These are phyloP conservation scores for Ceratobasidium sp. DNA, from an alignment of 1,284 basidiomycete species.

Conservation along the genomic window DNA sequence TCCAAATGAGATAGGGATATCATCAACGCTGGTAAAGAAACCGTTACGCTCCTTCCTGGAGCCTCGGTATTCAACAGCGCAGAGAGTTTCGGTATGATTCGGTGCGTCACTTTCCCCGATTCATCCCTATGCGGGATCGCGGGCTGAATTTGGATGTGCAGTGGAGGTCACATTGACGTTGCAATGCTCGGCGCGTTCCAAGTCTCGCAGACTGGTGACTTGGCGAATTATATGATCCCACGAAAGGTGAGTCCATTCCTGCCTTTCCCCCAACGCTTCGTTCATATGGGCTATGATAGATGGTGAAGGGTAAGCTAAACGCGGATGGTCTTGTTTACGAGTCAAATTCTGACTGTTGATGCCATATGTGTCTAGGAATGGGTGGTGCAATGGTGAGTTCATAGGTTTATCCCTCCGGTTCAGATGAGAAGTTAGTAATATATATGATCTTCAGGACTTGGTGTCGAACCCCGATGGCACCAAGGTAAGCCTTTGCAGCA, in stretches of 20 bases:
- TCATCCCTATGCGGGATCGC: constrained; percentile 17
- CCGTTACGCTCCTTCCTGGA: constrained; percentile 89
- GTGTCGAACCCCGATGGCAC: constrained; percentile 92
- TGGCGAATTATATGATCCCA: constrained; percentile 98
- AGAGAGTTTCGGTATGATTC: constrained; percentile 46
- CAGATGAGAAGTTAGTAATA: neutral
- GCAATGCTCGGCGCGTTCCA: constrained; percentile 92
- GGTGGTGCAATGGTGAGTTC: constrained; percentile 80
- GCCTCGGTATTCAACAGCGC: constrained; percentile 73
- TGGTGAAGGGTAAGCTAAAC: constrained; percentile 70
- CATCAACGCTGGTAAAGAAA: constrained; percentile 97
- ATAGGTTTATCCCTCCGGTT: neutral
- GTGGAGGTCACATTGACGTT: constrained; percentile 93
- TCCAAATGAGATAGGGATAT: constrained; percentile 65
- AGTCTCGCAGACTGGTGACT: constrained; percentile 90
- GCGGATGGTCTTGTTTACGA: neutral
- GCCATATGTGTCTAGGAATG: constrained; percentile 64
- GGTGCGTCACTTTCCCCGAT: constrained; percentile 6
- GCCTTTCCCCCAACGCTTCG: neutral
- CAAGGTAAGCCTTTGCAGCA: constrained; percentile 59
- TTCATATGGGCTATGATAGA: constrained; percentile 47
- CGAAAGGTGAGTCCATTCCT: constrained; percentile 60
- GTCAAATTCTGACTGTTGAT: neutral
- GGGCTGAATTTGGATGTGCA: constrained; percentile 53
- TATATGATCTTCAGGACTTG: constrained; percentile 60